phyloP scores from a whole-genome alignment of 1,284 basidiomycete species.

The Phylloboletellus chloephorus region DNA sequence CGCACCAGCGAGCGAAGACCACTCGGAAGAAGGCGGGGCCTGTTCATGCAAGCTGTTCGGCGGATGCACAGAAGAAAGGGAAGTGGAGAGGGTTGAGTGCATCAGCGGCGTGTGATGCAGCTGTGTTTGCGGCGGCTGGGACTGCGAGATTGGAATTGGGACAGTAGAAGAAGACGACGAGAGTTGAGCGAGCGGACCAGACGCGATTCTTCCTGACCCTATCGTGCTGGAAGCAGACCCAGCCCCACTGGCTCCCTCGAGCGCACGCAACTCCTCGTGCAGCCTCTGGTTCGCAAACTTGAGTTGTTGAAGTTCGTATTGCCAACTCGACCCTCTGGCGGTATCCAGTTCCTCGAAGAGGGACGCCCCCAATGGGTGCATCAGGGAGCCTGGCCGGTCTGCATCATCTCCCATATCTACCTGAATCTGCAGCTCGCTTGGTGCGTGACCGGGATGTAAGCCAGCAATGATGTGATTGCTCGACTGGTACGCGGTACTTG shows the following conservation, averaged over 20 bases:
- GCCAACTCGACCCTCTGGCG: conserved; percentile 73
- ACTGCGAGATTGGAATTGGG: background rate
- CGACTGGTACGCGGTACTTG: conserved; percentile 5
- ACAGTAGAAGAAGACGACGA: background rate
- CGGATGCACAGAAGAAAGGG: conserved; percentile 1
- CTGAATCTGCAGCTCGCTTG: background rate
- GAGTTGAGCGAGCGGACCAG: background rate
- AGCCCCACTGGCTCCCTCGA: conserved; percentile 36
- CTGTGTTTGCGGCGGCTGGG: conserved; percentile 4
- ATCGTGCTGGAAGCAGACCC: conserved; percentile 1
- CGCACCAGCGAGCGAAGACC: conserved; percentile 31
- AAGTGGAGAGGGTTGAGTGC: conserved; percentile 4
- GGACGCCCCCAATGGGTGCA: conserved; percentile 38
- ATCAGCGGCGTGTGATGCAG: conserved; percentile 7
- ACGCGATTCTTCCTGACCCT: background rate
- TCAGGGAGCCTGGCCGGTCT: conserved; percentile 6
- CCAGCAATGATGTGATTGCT: background rate
- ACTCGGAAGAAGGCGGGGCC: conserved; percentile 21
- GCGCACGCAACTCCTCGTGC: conserved; percentile 57
- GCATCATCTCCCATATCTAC: background rate
- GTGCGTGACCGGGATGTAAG: background rate
- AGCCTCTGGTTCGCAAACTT: conserved; percentile 70
- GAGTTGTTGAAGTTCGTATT: conserved; percentile 87
- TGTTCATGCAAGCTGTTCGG: conserved; percentile 19
- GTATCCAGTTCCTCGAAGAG: conserved; percentile 74